Conservation (phyloP, 805 yeast species). For the Yarrowia bubula region DNA sequence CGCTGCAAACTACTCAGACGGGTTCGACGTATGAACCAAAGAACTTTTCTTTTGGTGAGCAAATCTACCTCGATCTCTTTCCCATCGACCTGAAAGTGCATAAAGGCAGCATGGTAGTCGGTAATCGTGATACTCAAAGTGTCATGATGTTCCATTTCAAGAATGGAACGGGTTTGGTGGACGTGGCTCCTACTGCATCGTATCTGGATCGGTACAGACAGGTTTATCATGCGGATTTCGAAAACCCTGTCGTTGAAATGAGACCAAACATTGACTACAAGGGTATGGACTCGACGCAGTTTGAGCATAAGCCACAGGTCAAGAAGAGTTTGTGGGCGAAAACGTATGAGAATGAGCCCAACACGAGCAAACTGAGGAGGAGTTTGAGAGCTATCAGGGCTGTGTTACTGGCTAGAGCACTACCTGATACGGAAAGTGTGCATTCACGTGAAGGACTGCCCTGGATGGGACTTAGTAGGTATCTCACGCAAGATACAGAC, state of each 20-base stretch:
- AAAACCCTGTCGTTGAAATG: conserved; percentile 57
- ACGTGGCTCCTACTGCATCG: conserved; percentile 50
- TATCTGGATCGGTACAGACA: conserved; percentile 58
- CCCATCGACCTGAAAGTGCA: conserved; percentile 64
- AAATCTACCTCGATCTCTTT: conserved; percentile 39
- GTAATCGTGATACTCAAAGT: conserved; percentile 76
- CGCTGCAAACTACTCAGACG: background rate
- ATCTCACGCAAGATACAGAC: conserved; percentile 45
- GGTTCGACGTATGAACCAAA: conserved; percentile 3
- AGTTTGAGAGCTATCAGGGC: conserved; percentile 6
- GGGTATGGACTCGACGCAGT: conserved; percentile 33
- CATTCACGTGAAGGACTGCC: background rate
- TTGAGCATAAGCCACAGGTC: background rate
- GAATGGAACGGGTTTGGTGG: conserved; percentile 55
- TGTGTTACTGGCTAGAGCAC: background rate
- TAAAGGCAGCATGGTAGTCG: conserved; percentile 73
- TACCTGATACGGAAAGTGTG: background rate
- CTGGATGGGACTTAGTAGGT: conserved; percentile 81
- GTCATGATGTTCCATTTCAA: conserved; percentile 62
- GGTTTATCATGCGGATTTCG: conserved; percentile 46
- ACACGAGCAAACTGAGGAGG: background rate
- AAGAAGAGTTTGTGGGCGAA: conserved; percentile 18
- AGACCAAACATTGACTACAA: conserved; percentile 70
- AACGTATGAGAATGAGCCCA: conserved; percentile 15
- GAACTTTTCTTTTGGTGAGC: conserved; percentile 30